These are phyloP conservation scores for Sugiyamaella smithiae DNA, from an alignment of 805 yeast genomes.

Conservation along the genomic window DNA sequence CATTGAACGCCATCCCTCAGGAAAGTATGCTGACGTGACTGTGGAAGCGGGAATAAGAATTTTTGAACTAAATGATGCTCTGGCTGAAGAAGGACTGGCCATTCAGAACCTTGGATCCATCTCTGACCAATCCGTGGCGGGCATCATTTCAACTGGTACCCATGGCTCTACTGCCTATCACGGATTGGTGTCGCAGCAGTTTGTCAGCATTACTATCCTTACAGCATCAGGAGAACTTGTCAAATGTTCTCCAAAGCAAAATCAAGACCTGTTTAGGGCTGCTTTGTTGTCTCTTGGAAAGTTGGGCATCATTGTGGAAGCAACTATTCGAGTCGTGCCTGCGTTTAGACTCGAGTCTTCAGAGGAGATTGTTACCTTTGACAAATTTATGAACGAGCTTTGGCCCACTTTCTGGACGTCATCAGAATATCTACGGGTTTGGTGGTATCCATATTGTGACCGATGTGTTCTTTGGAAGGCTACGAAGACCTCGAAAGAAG, in stretches of 20 bases:
- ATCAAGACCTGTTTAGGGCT: slow-evolving; percentile 69
- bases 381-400: slow-evolving; percentile 55
- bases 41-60: slow-evolving; percentile 93
- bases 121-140: slow-evolving; percentile 89
- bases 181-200: slow-evolving; percentile 84
- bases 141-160: slow-evolving; percentile 94
- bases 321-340: slow-evolving; percentile 82
- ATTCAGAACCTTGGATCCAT: slow-evolving; percentile 92
- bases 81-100: slow-evolving; percentile 66
- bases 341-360: slow-evolving; percentile 73
- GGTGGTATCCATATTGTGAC: slow-evolving; percentile 96
- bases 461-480: slow-evolving; percentile 93
- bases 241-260: slow-evolving; percentile 61
- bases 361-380: slow-evolving; percentile 79
- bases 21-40: slow-evolving; percentile 72
- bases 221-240: slow-evolving; percentile 67
- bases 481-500: slow-evolving; percentile 59
- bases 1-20: slow-evolving; percentile 21
- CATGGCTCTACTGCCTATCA: slow-evolving; percentile 95
- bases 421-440: slow-evolving; percentile 85
- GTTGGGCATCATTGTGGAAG: slow-evolving; percentile 83
- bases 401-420: slow-evolving; percentile 86
- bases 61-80: slow-evolving; percentile 64
- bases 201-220: slow-evolving; percentile 72
- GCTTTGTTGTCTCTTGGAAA: slow-evolving; percentile 85